These are phyloP conservation scores for Eucalyptus cloeziana DNA, from an alignment of 345 rosid genomes.

Conservation along the genomic window DNA sequence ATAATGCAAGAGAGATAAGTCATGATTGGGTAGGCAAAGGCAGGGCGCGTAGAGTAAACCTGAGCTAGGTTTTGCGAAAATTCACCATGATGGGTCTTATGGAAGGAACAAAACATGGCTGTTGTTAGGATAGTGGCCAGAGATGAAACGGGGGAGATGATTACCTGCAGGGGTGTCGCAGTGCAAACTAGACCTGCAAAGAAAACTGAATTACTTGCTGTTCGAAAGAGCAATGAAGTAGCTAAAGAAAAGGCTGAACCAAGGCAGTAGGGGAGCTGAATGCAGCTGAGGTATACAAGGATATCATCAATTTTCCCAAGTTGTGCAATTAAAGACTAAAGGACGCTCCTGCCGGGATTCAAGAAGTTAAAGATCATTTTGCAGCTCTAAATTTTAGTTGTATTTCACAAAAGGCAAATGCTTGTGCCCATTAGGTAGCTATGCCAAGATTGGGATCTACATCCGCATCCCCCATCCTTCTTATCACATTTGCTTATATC, in stretches of 20 bases:
- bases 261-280: background rate
- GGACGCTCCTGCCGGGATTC: background rate
- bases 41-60: no score
- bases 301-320: no score
- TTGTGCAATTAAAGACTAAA: no score
- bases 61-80: no score
- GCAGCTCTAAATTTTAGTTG: background rate
- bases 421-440: background rate
- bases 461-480: no score
- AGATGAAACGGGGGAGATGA: background rate
- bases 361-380: background rate
- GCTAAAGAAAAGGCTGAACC: background rate
- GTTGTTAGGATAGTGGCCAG: background rate
- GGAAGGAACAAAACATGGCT: background rate
- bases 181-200: no score
- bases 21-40: background rate
- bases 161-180: rapidly evolving
- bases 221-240: background rate
- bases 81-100: background rate
- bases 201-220: no score
- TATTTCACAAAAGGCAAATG: background rate
- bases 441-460: background rate
- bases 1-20: background rate
- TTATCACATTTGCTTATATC: no score
- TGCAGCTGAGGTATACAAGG: background rate